Evolutionary conservation across 495 filamentous ascomycete species (phyloP), one percentile per base, ranked within the genome.

Genomic region (Aspergillus nidulans): DNA sequence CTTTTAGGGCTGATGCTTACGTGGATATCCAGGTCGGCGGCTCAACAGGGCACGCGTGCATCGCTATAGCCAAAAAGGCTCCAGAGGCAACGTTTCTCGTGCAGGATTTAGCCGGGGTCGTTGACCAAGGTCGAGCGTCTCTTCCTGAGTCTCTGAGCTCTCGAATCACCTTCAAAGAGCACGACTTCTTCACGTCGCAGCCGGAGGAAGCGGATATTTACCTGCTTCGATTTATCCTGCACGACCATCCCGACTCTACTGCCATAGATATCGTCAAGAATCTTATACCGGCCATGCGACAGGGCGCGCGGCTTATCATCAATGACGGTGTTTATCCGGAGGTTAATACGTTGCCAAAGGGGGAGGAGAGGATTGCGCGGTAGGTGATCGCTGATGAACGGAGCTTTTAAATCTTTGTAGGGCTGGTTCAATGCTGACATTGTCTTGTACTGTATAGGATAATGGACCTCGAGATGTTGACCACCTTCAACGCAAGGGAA

Each of bases 111-210:
- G 67, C 0, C 40, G 72, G 34, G 63, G 71, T 54, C 1, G 25
- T 54, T 24, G 52, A 36, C 15, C 18, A 55, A 15, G 26, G 40
- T 10, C 18, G 1, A 2, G 6, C 16, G 3, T 16, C 19, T 1
- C 32, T 55, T 0, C 52, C 52, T 3, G n/a, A 13, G 1, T 13
- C 15, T 3, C 7, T 55, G 7, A 16, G n/a, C 9, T 41, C 50
- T 10, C 65, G 77, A 4, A 68, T 81, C 15, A 44, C 53, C 0
- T 81, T 78, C 55, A 46, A 67, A 44, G 68, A 53, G n/a, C 74
- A 81, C 39, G 69, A 79, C 43, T 75, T 82, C 56, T 76, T 81
- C 58, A 60, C 68, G 21, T 55, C 61, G 3, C 77, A 82, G 59
- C 64, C 68, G 4, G 60, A 75, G 13, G 60, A 63, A 18, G 80